Evolutionary conservation across 2,329 filamentous ascomycete genomes (phyloP), one percentile per base, ranked within the genome.

Genomic region (Didymella pinodella): DNA sequence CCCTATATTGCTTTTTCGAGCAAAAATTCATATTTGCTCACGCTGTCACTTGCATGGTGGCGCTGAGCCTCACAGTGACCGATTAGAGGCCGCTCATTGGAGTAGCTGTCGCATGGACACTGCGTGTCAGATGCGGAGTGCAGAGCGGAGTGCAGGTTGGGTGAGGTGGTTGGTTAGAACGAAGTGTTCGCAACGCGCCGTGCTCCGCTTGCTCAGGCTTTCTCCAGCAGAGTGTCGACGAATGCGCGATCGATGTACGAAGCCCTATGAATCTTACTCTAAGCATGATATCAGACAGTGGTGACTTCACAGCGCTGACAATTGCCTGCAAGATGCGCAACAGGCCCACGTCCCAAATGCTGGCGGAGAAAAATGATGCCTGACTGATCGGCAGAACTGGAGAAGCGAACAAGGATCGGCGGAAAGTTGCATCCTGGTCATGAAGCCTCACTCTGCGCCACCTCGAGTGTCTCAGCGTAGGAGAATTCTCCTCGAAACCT

Each of bases 1-100:
- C 38, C 55, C 44, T 44, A 51, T 48, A 46, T 68, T 66, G 57
- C 62, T 68, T 68, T 60, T 65, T 64, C 43, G 54, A 38, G 53
- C 48, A 48, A 52, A 54, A 56, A 56, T 53, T 40, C 36, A 18
- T 40, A 20, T 20, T 38, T 57, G 48, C 54, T 52, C 54, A 48
- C 54, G n/a, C 38, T 57, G 48, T 34, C 48, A 57, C 34, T 18
- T 44, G 48, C 56, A 47, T 29, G 34, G 46, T 59, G 56, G 54
- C 54, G 53, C 55, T 56, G 62, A 66, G 62, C 62, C 62, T 62
- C 65, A 64, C 54, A 26, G 45, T 48, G 36, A 49, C 29, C 16
- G 6, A 25, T 49, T 14, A 6, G 11, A 14, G 18, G 3, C 25
- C n/a, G 7, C 2, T 34, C 7, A 59, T 54, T 50, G 56, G 40